Conservation (phyloP, 2,329 filamentous ascomycete species). For the Arthrobotrys sphaeroides region DNA sequence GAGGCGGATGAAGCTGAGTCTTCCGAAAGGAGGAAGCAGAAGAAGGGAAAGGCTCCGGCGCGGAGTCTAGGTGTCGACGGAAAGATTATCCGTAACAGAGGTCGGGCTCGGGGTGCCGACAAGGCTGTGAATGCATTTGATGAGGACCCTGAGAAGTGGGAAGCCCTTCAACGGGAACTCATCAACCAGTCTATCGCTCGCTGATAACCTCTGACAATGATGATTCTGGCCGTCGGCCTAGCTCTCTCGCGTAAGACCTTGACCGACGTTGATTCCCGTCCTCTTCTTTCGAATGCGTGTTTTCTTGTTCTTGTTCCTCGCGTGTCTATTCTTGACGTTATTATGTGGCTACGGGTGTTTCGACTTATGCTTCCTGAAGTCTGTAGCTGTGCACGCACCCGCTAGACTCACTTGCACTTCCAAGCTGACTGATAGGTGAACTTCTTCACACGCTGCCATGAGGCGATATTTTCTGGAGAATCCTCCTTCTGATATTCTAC, state of each 20-base stretch:
- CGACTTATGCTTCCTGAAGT: not conserved
- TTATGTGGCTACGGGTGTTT: not conserved
- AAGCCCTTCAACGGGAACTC: not conserved
- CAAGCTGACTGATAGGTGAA: not conserved
- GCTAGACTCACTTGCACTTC: not conserved
- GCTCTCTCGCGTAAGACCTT: not conserved
- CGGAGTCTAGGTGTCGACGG: conserved; percentile 19
- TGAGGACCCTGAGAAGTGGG: not conserved
- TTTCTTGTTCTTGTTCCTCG: not conserved
- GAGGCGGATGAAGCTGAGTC: conserved; percentile 1
- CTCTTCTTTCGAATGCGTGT: not conserved
- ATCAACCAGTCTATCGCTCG: not conserved
- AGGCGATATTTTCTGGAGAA: conserved; percentile 1
- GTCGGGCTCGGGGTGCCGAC: not conserved
- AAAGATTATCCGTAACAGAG: conserved; percentile 37
- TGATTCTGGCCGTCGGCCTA: not conserved
- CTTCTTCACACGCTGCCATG: not conserved
- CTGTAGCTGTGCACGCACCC: not conserved
- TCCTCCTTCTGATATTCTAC: not conserved
- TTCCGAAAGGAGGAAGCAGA: conserved; percentile 1
- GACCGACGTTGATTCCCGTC: not conserved
- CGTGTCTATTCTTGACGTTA: not conserved
- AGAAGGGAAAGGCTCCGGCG: not conserved
- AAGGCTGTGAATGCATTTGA: not conserved
- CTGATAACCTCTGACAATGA: not conserved